Base-by-base conservation (phyloP, 2,329 filamentous ascomycete genomes). In the Trichoderma breve region DNA sequence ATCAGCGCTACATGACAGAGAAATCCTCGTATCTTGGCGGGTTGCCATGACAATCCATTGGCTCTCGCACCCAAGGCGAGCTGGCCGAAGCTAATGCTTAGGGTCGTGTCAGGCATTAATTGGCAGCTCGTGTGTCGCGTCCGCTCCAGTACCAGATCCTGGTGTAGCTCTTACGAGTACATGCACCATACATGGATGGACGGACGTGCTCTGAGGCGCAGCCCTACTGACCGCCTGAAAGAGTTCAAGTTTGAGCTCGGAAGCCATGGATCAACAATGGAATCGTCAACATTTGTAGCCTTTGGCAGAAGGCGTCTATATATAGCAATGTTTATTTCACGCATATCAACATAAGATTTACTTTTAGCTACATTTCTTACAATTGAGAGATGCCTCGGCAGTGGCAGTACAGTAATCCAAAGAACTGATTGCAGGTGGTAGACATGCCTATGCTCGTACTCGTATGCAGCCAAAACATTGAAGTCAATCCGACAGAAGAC, bases 81-180 rank as follows among this genome's bases (percentile, higher is more conserved):
- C 65, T 57, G 64, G 55, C 34, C 36, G 62, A 24, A 39, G 71
- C 71, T 70, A 70, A 63, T 57, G 64, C 65, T 47, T 55, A 51
- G 39, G 39, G 43, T 72, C 67, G 66, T 72, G 71, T 72, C 71
- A 72, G 47, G 67, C 65, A 70, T 72, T 72, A 72, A 70, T 72
- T 70, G 71, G 65, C 53, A 66, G 47, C 39, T 51, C 8, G 14
- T 68, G 36, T 12, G 51, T 30, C 34, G 32, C 34, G 51, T 30
- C 39, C 39, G 24, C 34, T 58, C 11, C 18, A 26, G 15, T 62
- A 26, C 39, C 32, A 32, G 60, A 39, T 28, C 36, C 60, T 26
- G 24, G 36, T 34, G 60, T 28, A 34, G n/a, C 30, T 34, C 32
- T 21, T 61, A 61, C 28, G 28, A 12, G 57, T 51, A 61, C 58